Percentiles rank a stretch among this genome's conserved stretches.
Conservation (phyloP, 2,329 filamentous ascomycete genomes). For the Botrytis cinerea region DNA sequence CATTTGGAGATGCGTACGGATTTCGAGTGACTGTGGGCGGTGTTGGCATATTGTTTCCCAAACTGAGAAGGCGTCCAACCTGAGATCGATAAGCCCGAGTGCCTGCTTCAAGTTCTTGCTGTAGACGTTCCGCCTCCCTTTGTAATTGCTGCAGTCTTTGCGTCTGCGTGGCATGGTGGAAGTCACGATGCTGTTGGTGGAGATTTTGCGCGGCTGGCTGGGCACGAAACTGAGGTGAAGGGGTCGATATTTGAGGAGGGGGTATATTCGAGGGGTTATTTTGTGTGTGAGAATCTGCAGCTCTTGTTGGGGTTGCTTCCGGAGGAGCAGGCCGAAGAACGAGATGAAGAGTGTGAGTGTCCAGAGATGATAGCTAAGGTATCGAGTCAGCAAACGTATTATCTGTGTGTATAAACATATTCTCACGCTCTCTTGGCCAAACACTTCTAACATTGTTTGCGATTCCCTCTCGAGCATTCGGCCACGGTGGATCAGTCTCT, state of each 20-base stretch:
- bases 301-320: constrained; percentile 27
- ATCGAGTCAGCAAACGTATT: constrained; percentile 22
- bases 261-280: background rate
- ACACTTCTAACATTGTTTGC: constrained; percentile 58
- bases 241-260: constrained; percentile 10
- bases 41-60: constrained; percentile 22
- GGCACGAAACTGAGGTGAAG: constrained; percentile 28
- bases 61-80: constrained; percentile 15
- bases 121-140: constrained; percentile 48
- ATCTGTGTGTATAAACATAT: constrained; percentile 16
- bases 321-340: constrained; percentile 49
- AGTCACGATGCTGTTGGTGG: constrained; percentile 32
- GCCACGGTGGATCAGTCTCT: constrained; percentile 63
- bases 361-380: constrained; percentile 47
- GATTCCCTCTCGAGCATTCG: constrained; percentile 56
- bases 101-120: constrained; percentile 42
- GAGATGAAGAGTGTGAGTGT: constrained; percentile 56
- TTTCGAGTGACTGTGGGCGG: constrained; percentile 13
- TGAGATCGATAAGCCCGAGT: constrained; percentile 19
- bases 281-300: constrained; percentile 20
- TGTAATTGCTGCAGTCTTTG: constrained; percentile 51
- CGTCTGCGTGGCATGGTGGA: constrained; percentile 31
- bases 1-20: constrained; percentile 6
- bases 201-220: constrained; percentile 33
- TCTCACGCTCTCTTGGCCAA: constrained; percentile 52